These are phyloP conservation scores for Myriosclerotinia scirpicola DNA, from an alignment of 2,329 filamentous ascomycete genomes.

Conservation along the genomic window DNA sequence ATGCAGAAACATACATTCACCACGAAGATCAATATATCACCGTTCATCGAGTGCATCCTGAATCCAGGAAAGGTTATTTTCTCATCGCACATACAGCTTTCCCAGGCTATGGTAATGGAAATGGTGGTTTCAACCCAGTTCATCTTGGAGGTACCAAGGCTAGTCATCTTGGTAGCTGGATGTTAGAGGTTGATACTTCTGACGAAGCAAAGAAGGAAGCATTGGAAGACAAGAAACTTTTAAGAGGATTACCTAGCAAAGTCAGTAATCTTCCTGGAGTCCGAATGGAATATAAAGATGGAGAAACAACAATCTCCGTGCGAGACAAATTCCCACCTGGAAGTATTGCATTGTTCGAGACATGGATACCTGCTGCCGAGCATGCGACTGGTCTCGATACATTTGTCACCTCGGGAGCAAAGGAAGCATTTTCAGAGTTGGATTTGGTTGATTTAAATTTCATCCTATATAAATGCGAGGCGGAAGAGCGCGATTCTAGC, in stretches of 20 bases:
- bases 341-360: constrained; percentile 93
- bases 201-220: constrained; percentile 66
- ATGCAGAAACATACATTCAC: constrained; percentile 93
- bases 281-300: constrained; percentile 66
- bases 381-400: constrained; percentile 81
- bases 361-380: constrained; percentile 87
- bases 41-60: constrained; percentile 89
- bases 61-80: constrained; percentile 90
- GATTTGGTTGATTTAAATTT: constrained; percentile 86
- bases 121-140: constrained; percentile 76
- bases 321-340: constrained; percentile 86
- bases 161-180: constrained; percentile 86
- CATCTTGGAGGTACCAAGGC: constrained; percentile 81
- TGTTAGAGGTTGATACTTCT: constrained; percentile 80
- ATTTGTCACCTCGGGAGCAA: constrained; percentile 79
- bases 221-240: constrained; percentile 65
- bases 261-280: constrained; percentile 74
- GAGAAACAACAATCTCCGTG: constrained; percentile 77
- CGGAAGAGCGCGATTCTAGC: constrained; percentile 81
- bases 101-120: constrained; percentile 82
- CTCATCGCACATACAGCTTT: constrained; percentile 95
- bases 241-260: constrained; percentile 82
- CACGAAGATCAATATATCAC: constrained; percentile 97
- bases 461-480: constrained; percentile 84
- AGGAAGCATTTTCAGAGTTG: constrained; percentile 72